Percentiles rank a stretch among this genome's conserved stretches.
Evolutionary conservation across 306 rosid species (phyloP).

Genomic region (Dalbergia cultrata): DNA sequence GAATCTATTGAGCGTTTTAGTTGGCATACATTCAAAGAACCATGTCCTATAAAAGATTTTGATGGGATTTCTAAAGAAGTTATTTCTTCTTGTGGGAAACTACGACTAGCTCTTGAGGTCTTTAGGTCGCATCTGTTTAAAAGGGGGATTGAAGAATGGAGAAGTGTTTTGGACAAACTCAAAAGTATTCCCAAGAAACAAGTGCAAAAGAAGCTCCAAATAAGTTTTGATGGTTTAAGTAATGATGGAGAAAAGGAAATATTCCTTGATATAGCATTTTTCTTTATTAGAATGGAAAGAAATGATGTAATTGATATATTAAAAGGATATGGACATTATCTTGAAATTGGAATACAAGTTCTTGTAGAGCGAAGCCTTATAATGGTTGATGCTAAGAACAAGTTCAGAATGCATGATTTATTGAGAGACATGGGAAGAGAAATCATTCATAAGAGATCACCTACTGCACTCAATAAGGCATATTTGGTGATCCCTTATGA

Average conservation of each 20-base stretch:
- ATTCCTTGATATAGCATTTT: conserved; percentile 47
- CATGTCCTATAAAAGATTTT: no score
- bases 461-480: no score
- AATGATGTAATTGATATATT: conserved; percentile 17
- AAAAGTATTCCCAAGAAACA: conserved; percentile 26
- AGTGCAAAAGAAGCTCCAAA: conserved; percentile 17
- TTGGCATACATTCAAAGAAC: no score
- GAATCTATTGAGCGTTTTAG: no score
- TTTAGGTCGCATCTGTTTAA: conserved; percentile 23
- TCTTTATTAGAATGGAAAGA: conserved; percentile 33
- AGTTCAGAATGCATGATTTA: conserved; percentile 45
- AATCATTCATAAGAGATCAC: conserved; percentile 26
- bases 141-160: neutral
- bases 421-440: conserved; percentile 42
- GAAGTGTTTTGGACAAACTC: conserved; percentile 1
- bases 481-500: conserved; percentile 17
- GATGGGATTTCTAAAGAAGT: neutral
- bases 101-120: conserved; percentile 45
- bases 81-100: conserved; percentile 20
- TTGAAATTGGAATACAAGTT: conserved; percentile 14
- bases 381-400: neutral
- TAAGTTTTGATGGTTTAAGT: conserved; percentile 31
- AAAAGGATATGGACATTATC: neutral
- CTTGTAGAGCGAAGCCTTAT: conserved; percentile 37
- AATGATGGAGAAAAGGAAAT: neutral